Evolutionary conservation across 805 yeast species (phyloP).

Genomic region (Lachancea thermotolerans): DNA sequence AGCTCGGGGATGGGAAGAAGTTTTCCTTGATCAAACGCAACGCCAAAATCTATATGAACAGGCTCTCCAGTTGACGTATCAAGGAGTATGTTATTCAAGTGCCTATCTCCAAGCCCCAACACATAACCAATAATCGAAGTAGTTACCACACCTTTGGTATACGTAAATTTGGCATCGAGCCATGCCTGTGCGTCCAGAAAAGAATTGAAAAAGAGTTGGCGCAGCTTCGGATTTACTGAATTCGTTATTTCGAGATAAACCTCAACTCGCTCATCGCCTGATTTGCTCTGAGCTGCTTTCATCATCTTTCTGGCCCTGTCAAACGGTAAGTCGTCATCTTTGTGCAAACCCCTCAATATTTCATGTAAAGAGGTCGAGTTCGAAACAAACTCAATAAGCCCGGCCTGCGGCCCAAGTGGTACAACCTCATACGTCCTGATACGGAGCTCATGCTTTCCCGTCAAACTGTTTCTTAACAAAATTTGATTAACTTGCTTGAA

Average conservation of each 20-base stretch:
- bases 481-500: conserved; percentile 77
- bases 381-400: conserved; percentile 84
- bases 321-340: conserved; percentile 40
- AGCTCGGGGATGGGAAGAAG: conserved; percentile 80
- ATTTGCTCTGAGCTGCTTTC: conserved; percentile 47
- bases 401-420: conserved; percentile 82
- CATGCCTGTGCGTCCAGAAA: conserved; percentile 66
- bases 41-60: conserved; percentile 91
- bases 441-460: conserved; percentile 50
- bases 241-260: conserved; percentile 42
- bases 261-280: conserved; percentile 38
- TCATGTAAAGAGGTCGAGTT: conserved; percentile 68
- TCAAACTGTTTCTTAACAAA: conserved; percentile 46
- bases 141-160: conserved; percentile 74
- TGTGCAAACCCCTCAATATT: conserved; percentile 59
- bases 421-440: conserved; percentile 84
- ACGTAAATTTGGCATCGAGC: conserved; percentile 58
- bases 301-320: conserved; percentile 58
- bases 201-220: conserved; percentile 61
- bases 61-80: conserved; percentile 85
- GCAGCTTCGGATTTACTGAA: conserved; percentile 58
- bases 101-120: conserved; percentile 92
- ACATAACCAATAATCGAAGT: conserved; percentile 83
- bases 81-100: conserved; percentile 81
- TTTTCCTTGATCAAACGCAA: conserved; percentile 92